Base-by-base conservation (phyloP, 768 basidiomycete species). In the Hericium alpestre region DNA sequence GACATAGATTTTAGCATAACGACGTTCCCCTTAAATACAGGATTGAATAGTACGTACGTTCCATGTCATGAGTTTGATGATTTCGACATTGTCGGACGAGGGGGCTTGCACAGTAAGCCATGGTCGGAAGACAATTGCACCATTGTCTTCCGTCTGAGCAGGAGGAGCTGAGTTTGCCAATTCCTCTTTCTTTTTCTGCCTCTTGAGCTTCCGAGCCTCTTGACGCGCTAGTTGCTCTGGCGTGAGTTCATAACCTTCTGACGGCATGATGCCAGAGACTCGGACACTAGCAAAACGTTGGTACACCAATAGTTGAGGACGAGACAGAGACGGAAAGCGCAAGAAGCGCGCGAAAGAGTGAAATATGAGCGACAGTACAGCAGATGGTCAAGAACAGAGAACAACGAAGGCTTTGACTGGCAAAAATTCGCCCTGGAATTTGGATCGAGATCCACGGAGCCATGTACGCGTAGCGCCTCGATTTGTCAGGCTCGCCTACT, bases 51-150 rank as follows among this genome's bases (percentile, higher is more conserved):
- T 16, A 53, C 27, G 61, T 58, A 92, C 87, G 74, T 93, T 93
- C 89, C 90, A 93, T 4, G 86, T 86, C 73, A 89, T 74, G 52
- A 93, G 67, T 65, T 75, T 87, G 59, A 83, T 58, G 2, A 25
- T 60, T 13, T 38, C 61, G 11, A 51, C 51, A 38, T 38, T 10
- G 8, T 20, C 39, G n/a, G 57, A 38, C 50, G 12, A 50, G 27
- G 43, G 32, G 12, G 46, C 38, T 4, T 60, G 55, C 32, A 72
- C 61, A 12, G 65, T 61, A 47, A 72, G 40, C 79, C 79, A 80
- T 57, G 67, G 63, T 54, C 73, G 63, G 12, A 61, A 55, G 59
- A 73, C 54, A 62, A 74, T 65, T 48, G 51, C 27, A 51, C 66
- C 59, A 46, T 55, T 32, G 32, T 32, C 32, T 51, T 60, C 55